These are phyloP conservation scores for Eutrema japonicum DNA, from an alignment of 345 rosid species.

Conservation along the genomic window DNA sequence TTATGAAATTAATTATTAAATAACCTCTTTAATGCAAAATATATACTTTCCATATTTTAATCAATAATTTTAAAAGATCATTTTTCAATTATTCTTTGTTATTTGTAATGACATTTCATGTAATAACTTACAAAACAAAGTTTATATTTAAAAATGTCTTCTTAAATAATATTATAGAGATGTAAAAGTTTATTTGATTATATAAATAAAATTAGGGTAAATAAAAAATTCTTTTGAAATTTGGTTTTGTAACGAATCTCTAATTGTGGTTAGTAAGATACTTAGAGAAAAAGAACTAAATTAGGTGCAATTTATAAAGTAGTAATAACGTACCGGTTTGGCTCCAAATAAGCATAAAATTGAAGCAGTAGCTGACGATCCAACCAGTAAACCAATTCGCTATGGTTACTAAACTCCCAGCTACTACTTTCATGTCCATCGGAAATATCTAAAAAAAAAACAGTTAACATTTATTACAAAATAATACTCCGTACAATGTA, in stretches of 20 bases:
- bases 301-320: too few species aligned
- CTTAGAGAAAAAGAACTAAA: neutral
- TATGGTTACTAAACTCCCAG: slow-evolving; percentile 58
- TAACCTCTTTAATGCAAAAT: too few species aligned
- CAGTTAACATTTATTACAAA: neutral
- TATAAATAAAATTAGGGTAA: neutral
- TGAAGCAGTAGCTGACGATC: slow-evolving; percentile 55
- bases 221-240: too few species aligned
- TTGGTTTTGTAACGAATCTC: too few species aligned
- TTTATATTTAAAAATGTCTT: too few species aligned
- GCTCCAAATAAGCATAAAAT: slow-evolving; percentile 58
- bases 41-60: too few species aligned
- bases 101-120: too few species aligned
- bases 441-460: slow-evolving; percentile 48
- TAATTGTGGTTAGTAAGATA: neutral
- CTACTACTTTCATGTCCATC: slow-evolving; percentile 57
- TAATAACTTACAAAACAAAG: too few species aligned
- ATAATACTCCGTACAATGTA: neutral
- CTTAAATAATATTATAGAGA: too few species aligned
- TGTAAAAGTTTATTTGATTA: neutral
- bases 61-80: too few species aligned
- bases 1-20: too few species aligned
- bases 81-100: too few species aligned
- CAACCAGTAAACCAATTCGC: slow-evolving; percentile 59
- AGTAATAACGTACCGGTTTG: slow-evolving; percentile 45